phyloP scores from a whole-genome alignment of 768 basidiomycete species.

The Mycena maculata region DNA sequence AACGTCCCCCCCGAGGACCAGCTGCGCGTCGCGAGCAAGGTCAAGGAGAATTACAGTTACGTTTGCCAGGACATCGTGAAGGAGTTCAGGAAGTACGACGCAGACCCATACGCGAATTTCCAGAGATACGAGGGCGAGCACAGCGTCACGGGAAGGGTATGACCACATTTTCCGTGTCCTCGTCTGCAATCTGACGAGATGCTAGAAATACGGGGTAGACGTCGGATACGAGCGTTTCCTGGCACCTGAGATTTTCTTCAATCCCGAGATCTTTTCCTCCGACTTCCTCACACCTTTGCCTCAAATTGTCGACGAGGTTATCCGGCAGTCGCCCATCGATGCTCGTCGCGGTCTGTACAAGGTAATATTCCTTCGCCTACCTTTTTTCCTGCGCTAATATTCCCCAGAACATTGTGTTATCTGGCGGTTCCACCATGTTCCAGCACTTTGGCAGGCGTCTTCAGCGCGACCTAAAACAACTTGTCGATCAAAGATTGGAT shows the following conservation, averaged over 20 bases:
- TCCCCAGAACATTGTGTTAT: conserved; percentile 91
- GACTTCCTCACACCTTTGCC: conserved; percentile 98
- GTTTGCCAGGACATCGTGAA: conserved; percentile 99
- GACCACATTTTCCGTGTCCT: conserved; percentile 38
- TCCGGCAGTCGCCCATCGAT: conserved; percentile 96
- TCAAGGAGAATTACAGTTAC: conserved; percentile 98
- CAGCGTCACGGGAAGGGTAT: conserved; percentile 89
- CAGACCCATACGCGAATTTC: conserved; percentile 95
- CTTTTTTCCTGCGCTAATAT: background rate
- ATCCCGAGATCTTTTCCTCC: conserved; percentile 97
- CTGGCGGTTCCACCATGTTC: conserved; percentile 99
- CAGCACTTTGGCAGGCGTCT: conserved; percentile 97
- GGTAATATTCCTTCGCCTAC: conserved; percentile 50
- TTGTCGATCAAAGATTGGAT: conserved; percentile 92
- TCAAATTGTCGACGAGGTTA: conserved; percentile 95
- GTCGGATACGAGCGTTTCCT: conserved; percentile 99
- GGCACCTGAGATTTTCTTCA: conserved; percentile 99
- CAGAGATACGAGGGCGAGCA: conserved; percentile 94
- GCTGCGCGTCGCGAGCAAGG: conserved; percentile 87
- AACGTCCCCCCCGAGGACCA: conserved; percentile 97
- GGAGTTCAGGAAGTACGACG: conserved; percentile 98
- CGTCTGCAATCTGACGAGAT: conserved; percentile 13
- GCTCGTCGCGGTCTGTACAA: conserved; percentile 97
- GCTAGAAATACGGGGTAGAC: conserved; percentile 92
- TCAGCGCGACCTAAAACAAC: conserved; percentile 93